A percentile compares a stretch with the other conserved stretches of the same genome.
phyloP scores from a whole-genome alignment of 345 rosid species.

The Adansonia digitata region DNA sequence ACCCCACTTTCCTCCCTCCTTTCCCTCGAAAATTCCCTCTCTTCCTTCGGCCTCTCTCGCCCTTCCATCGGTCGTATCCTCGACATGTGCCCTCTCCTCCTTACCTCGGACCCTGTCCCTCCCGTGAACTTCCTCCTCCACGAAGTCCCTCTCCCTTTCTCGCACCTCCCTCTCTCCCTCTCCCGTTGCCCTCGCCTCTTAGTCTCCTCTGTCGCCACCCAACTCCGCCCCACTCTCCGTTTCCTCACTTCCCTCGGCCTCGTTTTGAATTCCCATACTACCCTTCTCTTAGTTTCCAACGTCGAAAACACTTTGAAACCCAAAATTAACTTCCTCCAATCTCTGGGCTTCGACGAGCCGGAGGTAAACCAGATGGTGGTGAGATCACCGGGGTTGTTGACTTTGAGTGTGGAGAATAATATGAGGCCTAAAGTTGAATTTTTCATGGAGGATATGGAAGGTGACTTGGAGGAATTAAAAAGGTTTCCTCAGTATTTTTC shows the following conservation, averaged over 20 bases:
- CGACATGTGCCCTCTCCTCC: conserved; percentile 69
- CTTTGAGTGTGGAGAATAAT: conserved; percentile 65
- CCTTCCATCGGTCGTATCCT: conserved; percentile 64
- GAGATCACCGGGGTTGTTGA: conserved; percentile 70
- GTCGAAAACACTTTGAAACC: conserved; percentile 54
- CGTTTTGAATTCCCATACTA: conserved; percentile 46
- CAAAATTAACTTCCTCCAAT: conserved; percentile 49
- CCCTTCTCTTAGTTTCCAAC: conserved; percentile 54
- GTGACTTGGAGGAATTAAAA: conserved; percentile 54
- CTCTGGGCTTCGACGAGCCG: conserved; percentile 41
- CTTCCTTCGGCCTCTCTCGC: conserved; percentile 59
- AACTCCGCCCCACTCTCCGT: conserved; percentile 51
- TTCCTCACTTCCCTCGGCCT: conserved; percentile 61
- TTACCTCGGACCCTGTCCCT: conserved; percentile 68
- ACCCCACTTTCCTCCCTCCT: conserved; percentile 64
- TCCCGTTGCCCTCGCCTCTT: conserved; percentile 65
- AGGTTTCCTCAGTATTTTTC: conserved; percentile 86
- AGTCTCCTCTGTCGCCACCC: conserved; percentile 41
- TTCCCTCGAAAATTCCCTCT: conserved; percentile 55
- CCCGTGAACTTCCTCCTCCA: conserved; percentile 54
- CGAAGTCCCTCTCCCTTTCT: conserved; percentile 47
- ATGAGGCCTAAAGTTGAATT: conserved; percentile 60
- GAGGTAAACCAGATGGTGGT: conserved; percentile 67
- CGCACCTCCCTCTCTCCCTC: conserved; percentile 49
- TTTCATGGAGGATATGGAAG: conserved; percentile 57